Evolutionary conservation across 345 rosid species (phyloP).

Genomic region (Salix purpurea): DNA sequence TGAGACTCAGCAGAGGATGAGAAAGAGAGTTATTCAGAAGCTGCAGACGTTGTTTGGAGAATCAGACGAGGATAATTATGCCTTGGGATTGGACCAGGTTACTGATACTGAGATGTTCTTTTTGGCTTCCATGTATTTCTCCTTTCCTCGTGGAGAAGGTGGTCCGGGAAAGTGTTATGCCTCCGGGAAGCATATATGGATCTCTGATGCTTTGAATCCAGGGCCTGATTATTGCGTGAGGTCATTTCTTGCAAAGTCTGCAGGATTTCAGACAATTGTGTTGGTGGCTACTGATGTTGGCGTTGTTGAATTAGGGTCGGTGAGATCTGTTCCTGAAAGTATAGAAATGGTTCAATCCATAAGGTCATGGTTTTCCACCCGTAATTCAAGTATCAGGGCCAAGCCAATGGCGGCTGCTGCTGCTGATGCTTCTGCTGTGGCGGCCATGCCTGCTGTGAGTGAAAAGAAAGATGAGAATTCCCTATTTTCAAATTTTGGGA

Average conservation of each 20-base stretch:
- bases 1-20: constrained; percentile 69
- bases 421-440: background rate
- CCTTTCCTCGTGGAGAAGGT: constrained; percentile 81
- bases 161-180: constrained; percentile 87
- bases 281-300: constrained; percentile 84
- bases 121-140: constrained; percentile 94
- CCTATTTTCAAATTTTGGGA: constrained; percentile 31
- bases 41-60: constrained; percentile 80
- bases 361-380: constrained; percentile 48
- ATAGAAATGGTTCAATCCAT: constrained; percentile 50
- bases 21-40: constrained; percentile 81
- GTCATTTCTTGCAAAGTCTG: constrained; percentile 73
- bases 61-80: constrained; percentile 81
- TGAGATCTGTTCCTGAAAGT: constrained; percentile 68
- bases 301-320: constrained; percentile 93
- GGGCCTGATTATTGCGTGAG: constrained; percentile 72
- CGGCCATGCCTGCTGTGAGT: constrained; percentile 22
- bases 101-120: constrained; percentile 94
- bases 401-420: constrained; percentile 25
- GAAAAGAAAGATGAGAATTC: constrained; percentile 50
- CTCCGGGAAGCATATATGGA: constrained; percentile 74
- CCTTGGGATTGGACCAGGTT: constrained; percentile 76
- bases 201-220: constrained; percentile 43
- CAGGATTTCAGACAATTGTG: constrained; percentile 77
- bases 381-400: constrained; percentile 26